These are phyloP conservation scores for Hypomyces perniciosus DNA, from an alignment of 2,329 filamentous ascomycete species.

Conservation along the genomic window DNA sequence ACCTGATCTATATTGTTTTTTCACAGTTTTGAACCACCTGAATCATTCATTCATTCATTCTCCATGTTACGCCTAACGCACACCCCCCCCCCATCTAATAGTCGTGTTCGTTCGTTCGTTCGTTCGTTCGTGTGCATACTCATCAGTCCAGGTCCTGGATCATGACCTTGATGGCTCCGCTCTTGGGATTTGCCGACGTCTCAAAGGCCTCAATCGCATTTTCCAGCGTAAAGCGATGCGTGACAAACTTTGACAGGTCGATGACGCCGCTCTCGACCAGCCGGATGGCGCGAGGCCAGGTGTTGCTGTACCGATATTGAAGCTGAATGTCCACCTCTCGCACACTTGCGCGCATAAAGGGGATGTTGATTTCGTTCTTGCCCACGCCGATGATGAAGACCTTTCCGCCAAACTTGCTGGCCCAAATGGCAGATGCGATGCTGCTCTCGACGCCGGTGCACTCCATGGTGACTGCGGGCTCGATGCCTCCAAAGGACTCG, in stretches of 20 bases:
- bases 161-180: conserved; percentile 95
- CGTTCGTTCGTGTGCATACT: conserved; percentile 21
- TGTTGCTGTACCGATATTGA: conserved; percentile 95
- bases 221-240: conserved; percentile 79
- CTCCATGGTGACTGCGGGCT: conserved; percentile 78
- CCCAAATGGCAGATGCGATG: conserved; percentile 80
- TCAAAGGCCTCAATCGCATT: conserved; percentile 86
- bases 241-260: conserved; percentile 75
- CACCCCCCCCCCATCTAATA: too few species aligned
- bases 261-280: conserved; percentile 80
- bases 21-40: too few species aligned
- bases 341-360: conserved; percentile 89
- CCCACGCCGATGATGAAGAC: conserved; percentile 96
- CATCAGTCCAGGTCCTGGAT: conserved; percentile 62
- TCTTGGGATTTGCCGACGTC: conserved; percentile 80
- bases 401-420: conserved; percentile 89
- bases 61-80: too few species aligned
- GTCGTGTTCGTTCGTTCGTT: too few species aligned
- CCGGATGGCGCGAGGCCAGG: conserved; percentile 89
- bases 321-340: conserved; percentile 92
- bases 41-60: too few species aligned
- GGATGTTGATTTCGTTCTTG: conserved; percentile 90
- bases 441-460: conserved; percentile 93
- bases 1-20: too few species aligned
- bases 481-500: conserved; percentile 65